phyloP scores from a whole-genome alignment of 495 filamentous ascomycete species.

The Aspergillus conjunctus region DNA sequence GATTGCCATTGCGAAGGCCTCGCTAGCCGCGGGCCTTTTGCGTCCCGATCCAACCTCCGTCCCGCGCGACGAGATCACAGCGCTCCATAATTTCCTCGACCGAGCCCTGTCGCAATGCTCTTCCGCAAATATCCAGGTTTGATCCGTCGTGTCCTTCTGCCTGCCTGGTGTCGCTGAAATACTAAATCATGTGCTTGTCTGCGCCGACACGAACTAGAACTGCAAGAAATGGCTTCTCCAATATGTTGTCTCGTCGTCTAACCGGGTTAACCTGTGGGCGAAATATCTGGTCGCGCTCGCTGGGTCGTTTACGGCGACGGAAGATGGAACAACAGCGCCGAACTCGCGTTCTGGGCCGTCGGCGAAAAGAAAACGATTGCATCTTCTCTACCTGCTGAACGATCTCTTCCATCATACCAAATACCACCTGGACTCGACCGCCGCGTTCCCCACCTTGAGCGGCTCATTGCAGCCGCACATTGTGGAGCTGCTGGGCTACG shows the following conservation, averaged over 20 bases:
- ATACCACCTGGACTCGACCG: constrained; percentile 51
- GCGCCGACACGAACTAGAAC: constrained; percentile 64
- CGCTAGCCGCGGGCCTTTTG: constrained; percentile 73
- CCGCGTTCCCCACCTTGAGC: constrained; percentile 55
- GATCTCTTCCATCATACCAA: constrained; percentile 82
- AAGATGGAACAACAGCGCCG: constrained; percentile 19
- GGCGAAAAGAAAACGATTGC: constrained; percentile 67
- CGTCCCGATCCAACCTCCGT: constrained; percentile 74
- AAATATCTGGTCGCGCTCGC: constrained; percentile 77
- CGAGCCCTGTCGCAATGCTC: constrained; percentile 73
- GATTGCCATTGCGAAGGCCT: constrained; percentile 79
- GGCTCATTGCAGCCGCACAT: constrained; percentile 63
- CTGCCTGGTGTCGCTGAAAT: constrained; percentile 43
- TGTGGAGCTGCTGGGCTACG: constrained; percentile 60
- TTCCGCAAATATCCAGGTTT: constrained; percentile 91
- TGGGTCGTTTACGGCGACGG: constrained; percentile 52
- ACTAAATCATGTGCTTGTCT: constrained; percentile 49
- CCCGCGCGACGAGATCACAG: constrained; percentile 68
- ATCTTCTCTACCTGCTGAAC: constrained; percentile 80
- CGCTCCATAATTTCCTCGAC: constrained; percentile 70
- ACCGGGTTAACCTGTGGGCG: constrained; percentile 65
- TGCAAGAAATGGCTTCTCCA: constrained; percentile 84
- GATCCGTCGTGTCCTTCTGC: constrained; percentile 50
- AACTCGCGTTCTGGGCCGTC: constrained; percentile 47
- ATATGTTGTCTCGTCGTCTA: constrained; percentile 67